phyloP scores from a whole-genome alignment of 2,329 filamentous ascomycete genomes.

The Biscogniauxia mediterranea region DNA sequence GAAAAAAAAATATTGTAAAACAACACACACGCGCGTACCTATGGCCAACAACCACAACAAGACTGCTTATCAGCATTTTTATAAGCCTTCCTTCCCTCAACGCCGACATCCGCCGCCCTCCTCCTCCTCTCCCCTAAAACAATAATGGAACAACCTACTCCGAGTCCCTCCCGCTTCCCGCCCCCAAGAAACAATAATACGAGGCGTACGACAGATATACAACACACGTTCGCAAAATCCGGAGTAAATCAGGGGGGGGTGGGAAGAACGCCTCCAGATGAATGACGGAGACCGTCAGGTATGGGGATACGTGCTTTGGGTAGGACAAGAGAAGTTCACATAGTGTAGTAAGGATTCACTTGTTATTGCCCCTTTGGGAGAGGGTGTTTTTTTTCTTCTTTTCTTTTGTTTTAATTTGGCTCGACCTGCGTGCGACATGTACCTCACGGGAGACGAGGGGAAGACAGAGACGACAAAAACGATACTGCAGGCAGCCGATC shows the following conservation, averaged over 20 bases:
- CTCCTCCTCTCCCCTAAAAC: background rate
- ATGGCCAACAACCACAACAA: no score
- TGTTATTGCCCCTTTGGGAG: no score
- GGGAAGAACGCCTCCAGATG: no score
- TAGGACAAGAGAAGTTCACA: background rate
- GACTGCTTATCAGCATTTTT: background rate
- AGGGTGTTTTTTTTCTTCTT: no score
- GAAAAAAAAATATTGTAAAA: background rate
- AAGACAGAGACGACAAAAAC: background rate
- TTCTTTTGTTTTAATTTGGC: no score
- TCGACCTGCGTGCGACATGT: no score
- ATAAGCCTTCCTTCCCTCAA: background rate
- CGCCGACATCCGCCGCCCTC: background rate
- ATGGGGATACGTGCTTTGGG: background rate
- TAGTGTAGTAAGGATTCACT: background rate
- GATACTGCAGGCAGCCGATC: background rate
- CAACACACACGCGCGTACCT: no score
- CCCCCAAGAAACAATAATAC: conserved; percentile 4
- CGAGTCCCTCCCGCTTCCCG: background rate
- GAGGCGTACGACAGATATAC: conserved; percentile 1
- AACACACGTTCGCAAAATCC: background rate
- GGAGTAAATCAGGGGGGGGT: no score
- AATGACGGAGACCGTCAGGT: background rate
- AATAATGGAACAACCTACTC: background rate
- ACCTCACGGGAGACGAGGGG: no score